Evolutionary conservation across 2,329 filamentous ascomycete species (phyloP).

Genomic region (Paraconiothyrium brasiliense): DNA sequence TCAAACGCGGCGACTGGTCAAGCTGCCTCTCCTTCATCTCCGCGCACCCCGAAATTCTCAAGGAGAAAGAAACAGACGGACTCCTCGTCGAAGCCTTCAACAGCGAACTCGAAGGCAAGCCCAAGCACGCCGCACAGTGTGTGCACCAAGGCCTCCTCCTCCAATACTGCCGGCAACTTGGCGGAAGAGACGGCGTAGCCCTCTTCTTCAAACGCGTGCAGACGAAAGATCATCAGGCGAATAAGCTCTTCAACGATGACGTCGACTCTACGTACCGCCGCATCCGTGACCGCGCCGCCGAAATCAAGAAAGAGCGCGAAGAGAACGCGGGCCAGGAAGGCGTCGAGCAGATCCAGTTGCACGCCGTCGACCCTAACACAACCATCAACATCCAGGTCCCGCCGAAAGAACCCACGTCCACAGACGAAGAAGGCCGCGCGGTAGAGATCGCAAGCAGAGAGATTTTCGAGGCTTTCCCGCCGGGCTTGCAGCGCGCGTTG

Average conservation of each 20-base stretch:
- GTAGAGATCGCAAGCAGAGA: slow-evolving; percentile 68
- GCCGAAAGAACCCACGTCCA: slow-evolving; percentile 58
- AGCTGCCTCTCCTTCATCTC: slow-evolving; percentile 79
- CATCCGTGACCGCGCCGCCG: slow-evolving; percentile 79
- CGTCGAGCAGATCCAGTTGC: slow-evolving; percentile 96
- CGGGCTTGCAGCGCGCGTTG: slow-evolving; percentile 81
- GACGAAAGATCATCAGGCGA: slow-evolving; percentile 86
- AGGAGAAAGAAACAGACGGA: slow-evolving; percentile 88
- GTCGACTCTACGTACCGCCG: slow-evolving; percentile 86
- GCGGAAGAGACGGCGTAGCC: slow-evolving; percentile 85
- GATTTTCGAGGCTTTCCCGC: slow-evolving; percentile 85
- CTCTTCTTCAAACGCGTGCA: slow-evolving; percentile 98
- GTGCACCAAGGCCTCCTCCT: slow-evolving; percentile 92
- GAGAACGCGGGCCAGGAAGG: slow-evolving; percentile 65
- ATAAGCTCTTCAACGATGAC: slow-evolving; percentile 90
- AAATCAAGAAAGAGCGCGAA: slow-evolving; percentile 71
- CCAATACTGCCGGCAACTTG: slow-evolving; percentile 93
- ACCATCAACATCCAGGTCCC: slow-evolving; percentile 90
- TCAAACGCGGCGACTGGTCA: slow-evolving; percentile 78
- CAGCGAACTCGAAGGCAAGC: slow-evolving; percentile 77
- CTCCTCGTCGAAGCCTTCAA: slow-evolving; percentile 93
- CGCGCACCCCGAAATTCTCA: slow-evolving; percentile 79
- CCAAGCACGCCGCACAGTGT: slow-evolving; percentile 82
- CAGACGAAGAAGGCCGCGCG: slow-evolving; percentile 67
- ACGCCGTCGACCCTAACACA: slow-evolving; percentile 92